These are phyloP conservation scores for Eucalyptus cladocalyx DNA, from an alignment of 345 rosid genomes.

Conservation along the genomic window DNA sequence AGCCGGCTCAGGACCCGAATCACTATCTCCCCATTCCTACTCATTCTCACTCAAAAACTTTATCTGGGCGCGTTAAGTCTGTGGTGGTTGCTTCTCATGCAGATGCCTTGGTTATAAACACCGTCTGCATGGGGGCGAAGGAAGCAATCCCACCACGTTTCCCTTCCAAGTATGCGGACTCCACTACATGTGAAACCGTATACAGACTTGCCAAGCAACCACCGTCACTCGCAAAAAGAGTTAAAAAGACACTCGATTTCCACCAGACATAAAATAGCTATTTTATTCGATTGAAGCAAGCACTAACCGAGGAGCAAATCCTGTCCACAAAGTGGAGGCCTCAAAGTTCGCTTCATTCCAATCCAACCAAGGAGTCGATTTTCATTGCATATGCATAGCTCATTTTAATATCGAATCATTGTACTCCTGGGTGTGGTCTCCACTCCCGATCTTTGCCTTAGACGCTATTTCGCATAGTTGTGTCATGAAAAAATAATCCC, in stretches of 20 bases:
- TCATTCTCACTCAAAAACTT: neutral
- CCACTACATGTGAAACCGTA: neutral
- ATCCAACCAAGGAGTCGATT: neutral
- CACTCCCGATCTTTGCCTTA: neutral
- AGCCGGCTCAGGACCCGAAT: neutral
- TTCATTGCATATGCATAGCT: neutral
- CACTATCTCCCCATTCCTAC: neutral
- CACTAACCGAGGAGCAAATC: neutral
- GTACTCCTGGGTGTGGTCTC: neutral
- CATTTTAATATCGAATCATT: neutral
- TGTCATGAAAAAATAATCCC: neutral
- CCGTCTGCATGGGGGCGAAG: neutral
- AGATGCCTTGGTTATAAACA: neutral
- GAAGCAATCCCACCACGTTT: neutral
- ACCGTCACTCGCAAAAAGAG: neutral
- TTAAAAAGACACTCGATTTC: neutral
- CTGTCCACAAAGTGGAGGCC: neutral
- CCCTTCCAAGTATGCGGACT: conserved; percentile 10
- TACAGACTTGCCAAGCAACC: neutral
- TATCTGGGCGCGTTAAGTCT: neutral
- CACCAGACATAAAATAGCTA: neutral
- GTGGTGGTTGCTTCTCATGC: neutral
- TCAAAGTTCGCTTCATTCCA: neutral
- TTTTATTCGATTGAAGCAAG: neutral
- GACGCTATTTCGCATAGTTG: neutral